These are phyloP conservation scores for Pseudogymnoascus sp. DNA, from an alignment of 2,329 filamentous ascomycete genomes.

Conservation along the genomic window DNA sequence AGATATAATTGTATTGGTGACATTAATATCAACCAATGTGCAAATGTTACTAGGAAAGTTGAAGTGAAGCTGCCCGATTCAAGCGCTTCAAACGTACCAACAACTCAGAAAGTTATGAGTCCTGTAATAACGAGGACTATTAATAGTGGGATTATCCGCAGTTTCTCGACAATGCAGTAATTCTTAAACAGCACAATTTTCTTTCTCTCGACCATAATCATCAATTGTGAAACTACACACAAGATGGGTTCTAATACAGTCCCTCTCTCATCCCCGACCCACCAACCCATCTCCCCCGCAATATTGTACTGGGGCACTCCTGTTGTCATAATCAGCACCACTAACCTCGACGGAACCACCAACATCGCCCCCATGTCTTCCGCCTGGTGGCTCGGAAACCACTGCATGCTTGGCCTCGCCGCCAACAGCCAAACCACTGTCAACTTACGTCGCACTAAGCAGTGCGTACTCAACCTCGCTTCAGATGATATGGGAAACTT, in stretches of 20 bases:
- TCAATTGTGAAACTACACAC: neutral
- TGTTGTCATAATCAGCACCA: slow-evolving; percentile 32
- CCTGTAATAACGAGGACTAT: neutral
- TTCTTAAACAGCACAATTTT: neutral
- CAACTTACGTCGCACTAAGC: slow-evolving; percentile 33
- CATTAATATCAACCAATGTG: neutral
- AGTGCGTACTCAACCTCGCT: slow-evolving; percentile 36
- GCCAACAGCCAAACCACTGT: slow-evolving; percentile 30
- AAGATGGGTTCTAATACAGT: neutral
- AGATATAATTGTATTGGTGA: neutral
- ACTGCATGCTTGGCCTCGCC: slow-evolving; percentile 35
- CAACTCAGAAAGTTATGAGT: neutral
- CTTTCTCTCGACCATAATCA: neutral
- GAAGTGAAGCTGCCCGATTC: neutral
- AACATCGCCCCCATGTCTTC: slow-evolving; percentile 38
- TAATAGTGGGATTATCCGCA: neutral
- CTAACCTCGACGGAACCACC: slow-evolving; percentile 33
- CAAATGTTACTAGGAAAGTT: neutral
- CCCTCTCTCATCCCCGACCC: neutral
- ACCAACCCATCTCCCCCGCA: slow-evolving; percentile 28
- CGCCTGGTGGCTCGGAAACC: slow-evolving; percentile 36
- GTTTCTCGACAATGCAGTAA: neutral
- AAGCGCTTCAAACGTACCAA: neutral
- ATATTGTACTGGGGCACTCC: slow-evolving; percentile 36
- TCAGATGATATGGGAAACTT: slow-evolving; percentile 33